A percentile compares a stretch with the other conserved stretches of the same genome.
phyloP scores from a whole-genome alignment of 2,329 filamentous ascomycete genomes.

The Fusarium annulatum region DNA sequence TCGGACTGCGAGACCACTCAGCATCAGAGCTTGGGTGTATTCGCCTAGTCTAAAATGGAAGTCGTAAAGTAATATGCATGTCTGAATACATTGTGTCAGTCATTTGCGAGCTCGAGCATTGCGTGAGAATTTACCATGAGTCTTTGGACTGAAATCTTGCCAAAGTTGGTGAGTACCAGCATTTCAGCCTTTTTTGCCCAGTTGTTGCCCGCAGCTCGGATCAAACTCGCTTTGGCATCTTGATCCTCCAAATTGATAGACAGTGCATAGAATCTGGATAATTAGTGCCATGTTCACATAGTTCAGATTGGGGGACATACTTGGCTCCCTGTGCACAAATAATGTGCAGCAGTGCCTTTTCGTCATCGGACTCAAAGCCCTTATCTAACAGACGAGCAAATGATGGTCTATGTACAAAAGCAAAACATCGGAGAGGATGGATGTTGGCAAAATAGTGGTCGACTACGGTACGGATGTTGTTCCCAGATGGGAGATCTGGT shows the following conservation, averaged over 20 bases:
- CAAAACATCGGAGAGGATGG: slow-evolving; percentile 55
- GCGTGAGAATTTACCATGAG: slow-evolving; percentile 50
- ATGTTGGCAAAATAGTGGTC: slow-evolving; percentile 55
- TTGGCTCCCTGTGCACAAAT: slow-evolving; percentile 55
- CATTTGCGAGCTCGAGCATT: not conserved
- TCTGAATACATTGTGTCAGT: slow-evolving; percentile 39
- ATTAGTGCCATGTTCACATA: slow-evolving; percentile 6
- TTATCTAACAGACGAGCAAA: slow-evolving; percentile 54
- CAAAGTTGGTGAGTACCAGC: slow-evolving; percentile 52
- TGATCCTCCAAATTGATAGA: slow-evolving; percentile 46
- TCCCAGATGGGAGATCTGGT: slow-evolving; percentile 47
- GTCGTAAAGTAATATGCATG: slow-evolving; percentile 53
- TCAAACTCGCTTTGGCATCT: slow-evolving; percentile 44
- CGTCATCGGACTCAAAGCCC: slow-evolving; percentile 51
- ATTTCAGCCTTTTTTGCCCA: slow-evolving; percentile 54
- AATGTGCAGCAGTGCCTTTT: slow-evolving; percentile 51
- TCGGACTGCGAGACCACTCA: slow-evolving; percentile 54
- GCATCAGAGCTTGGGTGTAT: slow-evolving; percentile 55
- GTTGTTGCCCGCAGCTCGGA: slow-evolving; percentile 50
- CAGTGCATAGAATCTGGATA: slow-evolving; percentile 51
- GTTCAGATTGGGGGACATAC: slow-evolving; percentile 34
- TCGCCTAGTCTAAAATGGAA: slow-evolving; percentile 55
- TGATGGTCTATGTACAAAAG: slow-evolving; percentile 55
- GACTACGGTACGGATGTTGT: slow-evolving; percentile 51
- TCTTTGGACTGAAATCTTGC: slow-evolving; percentile 53